Evolutionary conservation across 208 protist species (phyloP).

Genomic region (Trichomonas vaginalis): DNA sequence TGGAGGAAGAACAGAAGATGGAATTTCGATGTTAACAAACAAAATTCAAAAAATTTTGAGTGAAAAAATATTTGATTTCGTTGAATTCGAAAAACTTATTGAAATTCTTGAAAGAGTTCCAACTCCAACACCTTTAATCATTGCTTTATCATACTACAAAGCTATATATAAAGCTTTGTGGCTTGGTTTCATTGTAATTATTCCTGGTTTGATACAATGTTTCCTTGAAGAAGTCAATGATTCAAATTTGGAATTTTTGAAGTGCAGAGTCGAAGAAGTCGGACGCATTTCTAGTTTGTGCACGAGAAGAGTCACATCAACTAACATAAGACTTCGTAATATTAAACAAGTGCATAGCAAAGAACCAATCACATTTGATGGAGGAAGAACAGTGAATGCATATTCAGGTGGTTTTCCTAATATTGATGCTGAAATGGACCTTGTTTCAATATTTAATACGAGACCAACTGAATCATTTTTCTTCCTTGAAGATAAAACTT

Average conservation of each 20-base stretch:
- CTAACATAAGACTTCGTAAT: not conserved
- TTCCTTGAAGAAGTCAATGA: not conserved
- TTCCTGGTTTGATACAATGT: not conserved
- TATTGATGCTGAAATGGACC: not conserved
- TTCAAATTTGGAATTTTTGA: not conserved
- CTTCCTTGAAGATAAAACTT: not conserved
- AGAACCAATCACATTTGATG: not conserved
- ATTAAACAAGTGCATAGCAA: not conserved
- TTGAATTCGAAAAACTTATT: not conserved
- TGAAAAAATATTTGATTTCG: not conserved
- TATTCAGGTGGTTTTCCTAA: not conserved
- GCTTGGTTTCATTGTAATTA: not conserved
- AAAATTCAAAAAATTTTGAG: not conserved
- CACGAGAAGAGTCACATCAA: not conserved
- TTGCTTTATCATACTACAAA: not conserved
- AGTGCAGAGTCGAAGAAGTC: not conserved
- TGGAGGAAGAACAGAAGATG: not conserved
- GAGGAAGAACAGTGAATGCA: not conserved
- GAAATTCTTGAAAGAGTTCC: not conserved
- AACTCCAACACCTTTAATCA: not conserved
- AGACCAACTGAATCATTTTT: not conserved
- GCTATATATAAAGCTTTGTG: not conserved
- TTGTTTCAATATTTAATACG: not conserved
- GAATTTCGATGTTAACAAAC: not conserved
- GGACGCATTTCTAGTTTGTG: not conserved